Evolutionary conservation across 2,329 filamentous ascomycete genomes (phyloP), one percentile per base, ranked within the genome.

Genomic region (Claviceps lovelessii): DNA sequence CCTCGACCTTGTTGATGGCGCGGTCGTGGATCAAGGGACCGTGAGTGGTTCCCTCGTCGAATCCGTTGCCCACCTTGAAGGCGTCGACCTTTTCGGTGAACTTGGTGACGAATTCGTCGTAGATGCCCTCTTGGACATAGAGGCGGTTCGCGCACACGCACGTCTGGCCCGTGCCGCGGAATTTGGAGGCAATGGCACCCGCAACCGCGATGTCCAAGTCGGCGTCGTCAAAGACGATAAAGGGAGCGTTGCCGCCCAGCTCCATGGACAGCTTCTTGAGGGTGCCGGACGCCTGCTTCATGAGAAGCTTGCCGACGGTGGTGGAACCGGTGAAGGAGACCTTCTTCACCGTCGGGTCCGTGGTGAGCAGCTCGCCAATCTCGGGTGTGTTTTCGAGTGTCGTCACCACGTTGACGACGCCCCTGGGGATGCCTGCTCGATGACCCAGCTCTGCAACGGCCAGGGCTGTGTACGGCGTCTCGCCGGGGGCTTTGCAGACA

Each of bases 221-320:
- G 23, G 91, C 88, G 64, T 97, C 91, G 64, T 97, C 90, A 65
- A 97, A 97, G 39, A 97, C 89, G 61, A 97, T 96, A 67, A 96
- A 95, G 1, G 91, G 91, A 0, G 91, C 88, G 68, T 97, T 97
- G 50, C 91, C 93, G 54, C 91, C 91, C 1, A 97, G 84, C 68
- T 97, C 91, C 68, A 95, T 86, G 0, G 88, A 93, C 45, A 84
- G 67, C 61, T 83, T 79, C 78, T 97, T 97, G 61, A 96, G 73
- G 0, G 90, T 95, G 45, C 80, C 78, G 0, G 90, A 81, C 11
- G 86, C 85, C 70, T 96, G 90, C 73, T 87, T 86, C 90, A 96
- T 95, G 54, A 98, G 80, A 7, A 85, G 75, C 67, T 84, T 85
- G 37, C 83, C 83, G 42, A 86, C 81, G 48, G 65, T 70, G 0